Evolutionary conservation across 2,329 filamentous ascomycete species (phyloP), one percentile per base, ranked within the genome.

Genomic region (Lachnellula cervina): DNA sequence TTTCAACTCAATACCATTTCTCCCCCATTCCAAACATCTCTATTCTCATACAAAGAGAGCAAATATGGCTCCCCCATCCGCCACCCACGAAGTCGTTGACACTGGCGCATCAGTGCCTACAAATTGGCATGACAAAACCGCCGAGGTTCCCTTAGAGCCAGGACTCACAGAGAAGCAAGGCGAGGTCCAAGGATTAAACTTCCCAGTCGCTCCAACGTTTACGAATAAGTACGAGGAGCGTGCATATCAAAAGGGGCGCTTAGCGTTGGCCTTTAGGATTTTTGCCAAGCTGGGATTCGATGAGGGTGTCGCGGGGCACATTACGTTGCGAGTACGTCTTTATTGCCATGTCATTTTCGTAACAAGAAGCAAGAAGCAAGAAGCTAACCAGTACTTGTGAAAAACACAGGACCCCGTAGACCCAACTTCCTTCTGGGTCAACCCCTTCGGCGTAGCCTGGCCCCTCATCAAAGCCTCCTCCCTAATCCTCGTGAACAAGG

Each of bases 401-500:
- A n/a, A 14, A 21, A 25, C 3, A 51, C 42, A 70, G 68, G 68
- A 70, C 58, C 68, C 68, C 1, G 67, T 70, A 25, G 66, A 69
- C n/a, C 66, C 68, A 17, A 64, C 62, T 5, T 62, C 59, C 37
- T 70, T 70, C 21, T 70, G 68, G 68, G 68, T 70, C 4, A 70
- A 70, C 37, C 68, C 68, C 14, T 70, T 70, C 51, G 68, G 68
- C 16, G 66, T 70, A 17, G 66, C 68, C 2, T 70, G 68, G 68
- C 67, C 67, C 8, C 55, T 68, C 1, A 80, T 88, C 44, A 85
- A 81, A 55, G 76, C 78, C 0, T 84, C 81, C 0, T 84, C 89
- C 60, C 75, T 89, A n/a, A 87, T 89, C 52, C 80, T 79, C 16
- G 84, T 89, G 1, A 76, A 86, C 62, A 75, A 82, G 50, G 68